Conservation (phyloP, 768 basidiomycete genomes). For the Leccinum boreale region DNA sequence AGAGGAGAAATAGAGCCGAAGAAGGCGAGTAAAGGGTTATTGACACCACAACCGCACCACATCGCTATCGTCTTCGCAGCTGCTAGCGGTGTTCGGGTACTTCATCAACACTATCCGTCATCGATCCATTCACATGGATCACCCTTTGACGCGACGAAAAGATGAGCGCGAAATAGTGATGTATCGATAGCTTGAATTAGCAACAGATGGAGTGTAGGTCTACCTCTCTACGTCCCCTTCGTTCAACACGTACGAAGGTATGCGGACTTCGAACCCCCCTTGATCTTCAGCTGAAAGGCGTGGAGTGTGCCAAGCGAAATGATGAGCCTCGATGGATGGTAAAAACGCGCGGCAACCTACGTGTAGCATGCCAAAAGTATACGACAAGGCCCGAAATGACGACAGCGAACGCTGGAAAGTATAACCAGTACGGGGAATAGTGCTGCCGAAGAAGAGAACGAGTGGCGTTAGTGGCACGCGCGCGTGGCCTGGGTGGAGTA, state of each 20-base stretch:
- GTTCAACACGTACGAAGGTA: constrained; percentile 20
- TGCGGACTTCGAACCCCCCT: constrained; percentile 40
- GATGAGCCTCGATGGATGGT: not conserved
- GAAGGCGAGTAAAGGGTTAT: not conserved
- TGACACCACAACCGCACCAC: not conserved
- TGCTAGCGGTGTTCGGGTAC: too few species aligned
- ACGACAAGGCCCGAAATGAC: constrained; percentile 70
- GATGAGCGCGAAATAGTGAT: not conserved
- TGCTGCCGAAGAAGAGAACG: constrained; percentile 43
- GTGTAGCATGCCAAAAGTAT: constrained; percentile 84
- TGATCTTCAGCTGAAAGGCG: constrained; percentile 66
- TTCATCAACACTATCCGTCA: too few species aligned
- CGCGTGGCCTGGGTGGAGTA: not conserved
- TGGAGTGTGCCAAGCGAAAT: not conserved
- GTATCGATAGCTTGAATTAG: not conserved
- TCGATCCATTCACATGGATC: not conserved
- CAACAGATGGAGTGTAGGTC: not conserved
- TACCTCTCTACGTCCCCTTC: not conserved
- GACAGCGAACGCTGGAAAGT: constrained; percentile 75
- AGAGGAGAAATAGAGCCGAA: not conserved
- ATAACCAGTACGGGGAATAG: constrained; percentile 82
- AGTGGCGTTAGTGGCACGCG: not conserved
- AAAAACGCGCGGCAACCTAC: constrained; percentile 43
- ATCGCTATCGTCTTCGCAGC: too few species aligned
- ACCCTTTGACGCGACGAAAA: not conserved